A percentile compares a stretch with the other conserved stretches of the same genome.
Conservation (phyloP, 1,284 basidiomycete genomes). For the Ceratobasidium sp. region DNA sequence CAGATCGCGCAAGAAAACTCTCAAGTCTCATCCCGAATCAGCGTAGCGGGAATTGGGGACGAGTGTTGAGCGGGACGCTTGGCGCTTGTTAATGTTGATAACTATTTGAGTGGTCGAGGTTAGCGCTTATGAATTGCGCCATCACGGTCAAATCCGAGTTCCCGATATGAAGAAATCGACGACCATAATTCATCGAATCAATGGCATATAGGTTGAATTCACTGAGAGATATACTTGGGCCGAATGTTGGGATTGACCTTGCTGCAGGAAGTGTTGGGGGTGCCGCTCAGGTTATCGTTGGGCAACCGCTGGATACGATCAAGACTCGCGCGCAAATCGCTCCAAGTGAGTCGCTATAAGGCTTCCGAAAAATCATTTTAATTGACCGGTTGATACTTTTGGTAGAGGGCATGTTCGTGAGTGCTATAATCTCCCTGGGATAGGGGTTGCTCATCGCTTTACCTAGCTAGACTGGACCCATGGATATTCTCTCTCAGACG, state of each 20-base stretch:
- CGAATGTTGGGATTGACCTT: slow-evolving; percentile 63
- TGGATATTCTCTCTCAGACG: slow-evolving; percentile 88
- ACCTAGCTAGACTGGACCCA: slow-evolving; percentile 82
- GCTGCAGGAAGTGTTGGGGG: slow-evolving; percentile 83
- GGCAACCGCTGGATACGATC: slow-evolving; percentile 89
- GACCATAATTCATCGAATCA: slow-evolving; percentile 1
- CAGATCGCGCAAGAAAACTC: no score
- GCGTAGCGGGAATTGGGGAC: no score
- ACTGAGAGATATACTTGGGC: slow-evolving; percentile 31
- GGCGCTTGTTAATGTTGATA: no score
- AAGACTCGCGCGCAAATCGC: slow-evolving; percentile 86
- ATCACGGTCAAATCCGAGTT: not conserved
- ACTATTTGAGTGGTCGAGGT: not conserved
- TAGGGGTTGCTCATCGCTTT: slow-evolving; percentile 24
- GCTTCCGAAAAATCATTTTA: slow-evolving; percentile 1
- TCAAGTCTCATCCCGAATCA: no score
- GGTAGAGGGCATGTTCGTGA: slow-evolving; percentile 83
- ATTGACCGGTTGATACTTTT: not conserved
- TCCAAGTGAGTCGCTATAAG: slow-evolving; percentile 65
- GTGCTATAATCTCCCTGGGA: slow-evolving; percentile 54
- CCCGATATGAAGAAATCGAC: slow-evolving; percentile 11
- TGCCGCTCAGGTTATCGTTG: slow-evolving; percentile 82
- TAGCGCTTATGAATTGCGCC: slow-evolving; percentile 23
- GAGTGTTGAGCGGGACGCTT: no score
- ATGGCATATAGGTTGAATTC: not conserved